Percentiles rank a stretch among this genome's conserved stretches.
Evolutionary conservation across 2,329 filamentous ascomycete species (phyloP).

Genomic region (Epichloe hybrida): DNA sequence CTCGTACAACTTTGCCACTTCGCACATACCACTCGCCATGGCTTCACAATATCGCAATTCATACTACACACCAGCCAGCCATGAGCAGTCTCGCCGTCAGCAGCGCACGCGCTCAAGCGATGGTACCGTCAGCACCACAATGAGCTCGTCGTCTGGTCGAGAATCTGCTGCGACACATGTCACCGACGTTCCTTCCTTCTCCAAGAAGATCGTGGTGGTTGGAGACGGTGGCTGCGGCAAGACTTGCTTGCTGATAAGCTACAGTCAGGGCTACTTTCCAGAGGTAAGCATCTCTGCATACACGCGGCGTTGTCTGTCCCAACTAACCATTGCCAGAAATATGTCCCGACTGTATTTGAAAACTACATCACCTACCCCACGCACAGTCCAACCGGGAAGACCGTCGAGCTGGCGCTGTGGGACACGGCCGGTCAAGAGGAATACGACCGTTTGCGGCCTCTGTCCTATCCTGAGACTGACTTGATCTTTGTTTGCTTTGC

Average conservation of each 20-base stretch:
- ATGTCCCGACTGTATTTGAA: slow-evolving; percentile 96
- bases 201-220: slow-evolving; percentile 98
- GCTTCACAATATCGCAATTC: slow-evolving; percentile 43
- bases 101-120: slow-evolving; percentile 62
- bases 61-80: slow-evolving; percentile 29
- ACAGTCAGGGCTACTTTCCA: slow-evolving; percentile 96
- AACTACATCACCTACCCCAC: slow-evolving; percentile 98
- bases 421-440: slow-evolving; percentile 98
- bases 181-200: slow-evolving; percentile 84
- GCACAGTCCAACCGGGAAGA: slow-evolving; percentile 79
- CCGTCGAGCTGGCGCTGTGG: slow-evolving; percentile 92
- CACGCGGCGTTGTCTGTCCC: not conserved
- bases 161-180: slow-evolving; percentile 72
- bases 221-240: slow-evolving; percentile 97
- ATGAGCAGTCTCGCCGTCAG: slow-evolving; percentile 28
- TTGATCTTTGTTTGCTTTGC: slow-evolving; percentile 98
- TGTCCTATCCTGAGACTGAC: slow-evolving; percentile 97
- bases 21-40: slow-evolving; percentile 23
- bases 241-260: slow-evolving; percentile 96
- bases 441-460: slow-evolving; percentile 87
- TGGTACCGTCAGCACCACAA: slow-evolving; percentile 76
- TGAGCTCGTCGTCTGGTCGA: slow-evolving; percentile 60
- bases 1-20: not conserved
- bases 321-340: slow-evolving; percentile 58
- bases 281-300: slow-evolving; percentile 51